Percentiles rank a stretch among this genome's conserved stretches.
Conservation (phyloP, 108 stramenopile species). For the Aureococcus anophagefferens region DNA sequence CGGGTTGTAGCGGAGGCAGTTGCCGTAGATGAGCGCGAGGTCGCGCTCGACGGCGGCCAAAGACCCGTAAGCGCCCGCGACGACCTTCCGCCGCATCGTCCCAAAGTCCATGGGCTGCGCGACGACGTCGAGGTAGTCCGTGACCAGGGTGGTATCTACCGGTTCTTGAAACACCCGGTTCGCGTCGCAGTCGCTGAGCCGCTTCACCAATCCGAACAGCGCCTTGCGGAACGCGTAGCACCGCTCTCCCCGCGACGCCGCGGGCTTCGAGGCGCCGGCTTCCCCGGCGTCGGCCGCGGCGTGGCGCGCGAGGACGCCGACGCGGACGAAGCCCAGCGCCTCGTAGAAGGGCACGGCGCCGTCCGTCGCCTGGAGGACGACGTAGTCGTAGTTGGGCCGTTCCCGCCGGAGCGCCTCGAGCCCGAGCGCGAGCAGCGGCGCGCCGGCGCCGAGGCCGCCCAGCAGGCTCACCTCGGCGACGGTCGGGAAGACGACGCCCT, state of each 20-base stretch:
- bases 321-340: conserved; percentile 68
- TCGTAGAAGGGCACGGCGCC: conserved; percentile 82
- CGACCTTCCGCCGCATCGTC: conserved; percentile 33
- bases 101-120: conserved; percentile 76
- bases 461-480: conserved; percentile 74
- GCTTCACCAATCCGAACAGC: no score
- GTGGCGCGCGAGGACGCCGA: conserved; percentile 31
- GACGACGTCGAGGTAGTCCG: conserved; percentile 75
- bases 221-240: no score
- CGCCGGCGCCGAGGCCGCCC: conserved; percentile 64
- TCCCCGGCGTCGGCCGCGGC: no score
- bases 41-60: neutral
- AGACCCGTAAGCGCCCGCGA: neutral
- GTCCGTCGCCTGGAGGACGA: conserved; percentile 74
- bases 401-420: conserved; percentile 65
- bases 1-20: neutral
- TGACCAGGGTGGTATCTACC: conserved; percentile 68
- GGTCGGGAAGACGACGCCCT: conserved; percentile 79
- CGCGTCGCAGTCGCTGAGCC: no score
- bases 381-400: conserved; percentile 77
- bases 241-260: no score
- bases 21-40: neutral
- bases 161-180: conserved; percentile 41
- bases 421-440: conserved; percentile 52
- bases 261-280: no score